Base-by-base conservation (phyloP, 345 rosid species). In the Cardamine chenopodiifolia region DNA sequence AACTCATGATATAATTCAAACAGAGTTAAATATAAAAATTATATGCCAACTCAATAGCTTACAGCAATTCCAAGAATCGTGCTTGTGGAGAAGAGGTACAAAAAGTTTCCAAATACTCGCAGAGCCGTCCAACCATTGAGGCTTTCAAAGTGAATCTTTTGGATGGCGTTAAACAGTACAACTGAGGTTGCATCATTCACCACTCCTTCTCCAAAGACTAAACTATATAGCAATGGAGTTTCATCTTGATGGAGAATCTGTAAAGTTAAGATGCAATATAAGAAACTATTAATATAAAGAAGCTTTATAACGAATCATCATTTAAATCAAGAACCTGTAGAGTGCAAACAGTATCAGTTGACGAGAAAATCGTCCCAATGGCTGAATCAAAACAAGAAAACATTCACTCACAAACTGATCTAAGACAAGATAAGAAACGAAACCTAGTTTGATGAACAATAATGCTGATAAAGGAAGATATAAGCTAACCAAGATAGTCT, bases 121-220 rank as follows among this genome's bases (percentile, higher is more conserved):
- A 89, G 83, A 71, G 66, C 76, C 14, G 83, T 79, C 77, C 37
- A 52, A 65, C 86, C 66, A 50, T 83, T 83, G 61, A 88, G 74
- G 60, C 75, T 80, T 19, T 79, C 28, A 40, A 88, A 79, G 58
- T 89, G 90, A 54, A 94, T 84, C 83, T 89, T 89, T 73, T 94
- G 96, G 52, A 91, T 74, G 0, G 96, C 91, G 49, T 89, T 94
- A 79, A 89, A 94, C 59, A 94, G 81, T 47, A 88, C 97, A 62
- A 89, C 89, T 0, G 97, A 85, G 42, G 98, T 88, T 62, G 98
- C 97, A 75, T 94, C 98, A 72, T 89, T 91, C 78, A 93, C 97
- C 2, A 94, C 97, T 67, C 97, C 98, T 84, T 91, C 98, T 37
- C 97, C 97, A 35, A 93, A 93, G 15, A 93, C 98, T 65, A 91